Evolutionary conservation across 2,329 filamentous ascomycete genomes (phyloP), one percentile per base, ranked within the genome.

Genomic region (Nemania diffusa): DNA sequence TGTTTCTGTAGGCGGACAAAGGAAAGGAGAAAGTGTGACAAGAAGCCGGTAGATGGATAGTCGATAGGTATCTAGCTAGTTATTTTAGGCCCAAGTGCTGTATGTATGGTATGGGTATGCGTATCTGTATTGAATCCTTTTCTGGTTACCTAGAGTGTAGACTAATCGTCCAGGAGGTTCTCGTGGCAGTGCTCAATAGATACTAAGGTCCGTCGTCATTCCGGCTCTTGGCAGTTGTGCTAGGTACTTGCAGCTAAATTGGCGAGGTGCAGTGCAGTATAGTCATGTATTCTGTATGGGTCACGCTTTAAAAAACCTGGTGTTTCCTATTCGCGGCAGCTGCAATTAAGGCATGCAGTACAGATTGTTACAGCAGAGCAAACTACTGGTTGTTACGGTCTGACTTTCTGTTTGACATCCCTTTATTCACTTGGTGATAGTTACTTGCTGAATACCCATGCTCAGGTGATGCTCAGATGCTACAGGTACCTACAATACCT

Each of bases 121-220:
- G 40, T 44, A 44, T 15, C 5, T 5, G 22, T 46, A 20, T 46
- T 24, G 17, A 46, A 50, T 50, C 46, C 46, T 50, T 50, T 50
- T 7, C 22, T 22, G 46, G 20, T 50, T 11, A 50, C 29, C 29
- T 32, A 32, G 29, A 32, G 5, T 26, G 24, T 24, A n/a, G n/a
- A n/a, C n/a, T n/a, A 34, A 22, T 34, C 20, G 53, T 62, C 48
- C 29, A 68, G 53, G 65, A 72, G 24, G 65, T 56, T 61, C 65
- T 69, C 69, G 71, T 71, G 71, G 71, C 71, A 72, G 71, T 72
- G 71, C 42, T 56, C 13, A 48, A 27, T 53, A 63, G 56, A 60
- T 65, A 42, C 52, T 59, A 48, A 37, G 34, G 44, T 32, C 64
- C 64, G 57, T 67, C 64, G 62, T 67, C 63, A 68, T 63, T 44